Base-by-base conservation (phyloP, 2,329 filamentous ascomycete species). In the Beauveria scarabaeidicola region DNA sequence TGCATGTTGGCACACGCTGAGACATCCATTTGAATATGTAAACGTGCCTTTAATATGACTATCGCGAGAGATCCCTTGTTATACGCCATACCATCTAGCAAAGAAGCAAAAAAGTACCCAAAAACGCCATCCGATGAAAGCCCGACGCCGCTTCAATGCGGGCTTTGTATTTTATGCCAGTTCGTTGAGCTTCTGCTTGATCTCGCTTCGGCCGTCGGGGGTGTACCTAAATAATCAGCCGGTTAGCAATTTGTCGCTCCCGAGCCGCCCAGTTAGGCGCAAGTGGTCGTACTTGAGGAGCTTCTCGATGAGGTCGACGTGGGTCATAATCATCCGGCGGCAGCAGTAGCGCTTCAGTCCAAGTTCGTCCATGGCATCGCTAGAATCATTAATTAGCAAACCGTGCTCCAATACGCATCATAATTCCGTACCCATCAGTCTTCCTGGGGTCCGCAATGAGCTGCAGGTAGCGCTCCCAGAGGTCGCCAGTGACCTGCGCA, bases 261-360 rank as follows among this genome's bases (percentile, higher is more conserved):
- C 21, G 23, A 7, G 25, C 48, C n/a, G 38, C 23, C 10, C 3
- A 29, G 6, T 3, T n/a, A 15, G 40, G 21, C 17, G 40, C 23
- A 13, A 27, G 41, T 44, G 25, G 41, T 59, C 83, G 67, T 86
- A 96, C 90, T 93, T 90, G 65, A 99, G 85, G 54, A 99, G 85
- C 78, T 99, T 99, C 81, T 99, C 94, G 68, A 99, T 97, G 63
- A 99, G 81, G 74, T 99, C 94, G 69, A 99, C 94, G 76, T 99
- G 94, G 62, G 94, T 99, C 89, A 99, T 97, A 75, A 99, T 86
- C 94, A 99, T 99, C 70, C 94, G 89, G 68, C 94, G 90, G 79
- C 94, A 99, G 83, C 94, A 99, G 80, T 99, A 99, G 67, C 94
- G 86, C 76, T 91, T 93, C 70, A 95, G 88, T 60, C 91, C 91